These are phyloP conservation scores for Afroboletus lepidellus DNA, from an alignment of 1,284 basidiomycete genomes.

Conservation along the genomic window DNA sequence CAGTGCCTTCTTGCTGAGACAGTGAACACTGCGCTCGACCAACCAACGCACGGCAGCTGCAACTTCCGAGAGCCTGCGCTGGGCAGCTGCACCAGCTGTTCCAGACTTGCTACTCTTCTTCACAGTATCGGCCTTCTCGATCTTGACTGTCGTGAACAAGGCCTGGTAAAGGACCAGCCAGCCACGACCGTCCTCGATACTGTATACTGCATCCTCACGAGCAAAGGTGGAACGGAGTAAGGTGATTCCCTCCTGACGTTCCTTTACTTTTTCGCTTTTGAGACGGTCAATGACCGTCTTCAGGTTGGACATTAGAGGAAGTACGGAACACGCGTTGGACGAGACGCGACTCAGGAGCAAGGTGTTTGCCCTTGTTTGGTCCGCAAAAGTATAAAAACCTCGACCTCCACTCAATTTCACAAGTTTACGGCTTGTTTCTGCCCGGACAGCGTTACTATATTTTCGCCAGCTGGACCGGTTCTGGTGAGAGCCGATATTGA, in stretches of 20 bases:
- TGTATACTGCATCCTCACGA: constrained; percentile 50
- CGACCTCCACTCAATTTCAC: background rate
- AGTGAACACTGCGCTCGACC: constrained; percentile 54
- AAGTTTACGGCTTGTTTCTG: constrained; percentile 58
- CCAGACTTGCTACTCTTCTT: constrained; percentile 47
- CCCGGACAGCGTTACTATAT: constrained; percentile 57
- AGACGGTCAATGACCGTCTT: constrained; percentile 52
- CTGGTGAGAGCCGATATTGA: constrained; percentile 67
- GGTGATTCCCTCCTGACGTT: constrained; percentile 66
- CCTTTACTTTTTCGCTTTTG: constrained; percentile 67
- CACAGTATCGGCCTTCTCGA: constrained; percentile 56
- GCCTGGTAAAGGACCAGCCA: constrained; percentile 78
- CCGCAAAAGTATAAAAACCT: constrained; percentile 24
- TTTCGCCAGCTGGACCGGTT: constrained; percentile 64
- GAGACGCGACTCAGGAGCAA: constrained; percentile 11
- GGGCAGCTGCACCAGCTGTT: constrained; percentile 40
- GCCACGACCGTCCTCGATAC: constrained; percentile 50
- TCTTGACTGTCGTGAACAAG: constrained; percentile 63
- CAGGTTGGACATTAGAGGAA: constrained; percentile 38
- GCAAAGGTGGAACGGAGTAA: constrained; percentile 61
- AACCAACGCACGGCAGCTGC: constrained; percentile 71
- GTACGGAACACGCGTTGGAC: constrained; percentile 6
- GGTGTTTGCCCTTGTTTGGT: constrained; percentile 34
- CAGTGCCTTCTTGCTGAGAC: constrained; percentile 53
- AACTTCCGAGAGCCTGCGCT: constrained; percentile 60